These are phyloP conservation scores for Neoarthrinium moseri DNA, from an alignment of 2,329 filamentous ascomycete genomes.

Conservation along the genomic window DNA sequence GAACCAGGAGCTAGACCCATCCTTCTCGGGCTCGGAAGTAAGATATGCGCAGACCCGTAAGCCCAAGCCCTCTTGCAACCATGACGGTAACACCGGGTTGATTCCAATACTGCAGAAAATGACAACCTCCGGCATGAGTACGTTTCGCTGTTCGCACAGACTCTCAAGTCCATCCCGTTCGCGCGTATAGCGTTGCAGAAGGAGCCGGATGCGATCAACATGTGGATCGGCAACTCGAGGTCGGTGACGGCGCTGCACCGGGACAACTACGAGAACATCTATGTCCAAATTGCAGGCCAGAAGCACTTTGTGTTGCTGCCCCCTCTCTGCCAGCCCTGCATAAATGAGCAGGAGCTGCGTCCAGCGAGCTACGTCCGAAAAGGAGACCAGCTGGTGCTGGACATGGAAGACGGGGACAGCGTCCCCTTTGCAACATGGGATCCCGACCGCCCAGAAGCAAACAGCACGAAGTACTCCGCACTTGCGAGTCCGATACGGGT, in stretches of 20 bases:
- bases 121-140: conserved; percentile 80
- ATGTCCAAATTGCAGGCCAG: conserved; percentile 69
- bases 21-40: conserved; percentile 44
- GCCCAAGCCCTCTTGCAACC: conserved; percentile 17
- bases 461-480: conserved; percentile 57
- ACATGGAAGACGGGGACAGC: conserved; percentile 30
- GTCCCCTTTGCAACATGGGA: conserved; percentile 76
- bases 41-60: conserved; percentile 75
- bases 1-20: conserved; percentile 47
- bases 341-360: conserved; percentile 60
- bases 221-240: conserved; percentile 76
- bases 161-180: conserved; percentile 66
- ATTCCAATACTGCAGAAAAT: conserved; percentile 55
- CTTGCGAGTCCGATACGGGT: conserved; percentile 63
- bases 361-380: conserved; percentile 58
- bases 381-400: conserved; percentile 24
- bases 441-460: conserved; percentile 55
- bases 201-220: conserved; percentile 72
- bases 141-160: conserved; percentile 56
- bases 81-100: not conserved
- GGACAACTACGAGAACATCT: conserved; percentile 85
- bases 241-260: conserved; percentile 74
- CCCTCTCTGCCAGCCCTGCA: conserved; percentile 66
- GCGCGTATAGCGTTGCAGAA: conserved; percentile 68
- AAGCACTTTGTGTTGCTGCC: conserved; percentile 77